Conservation (phyloP, 306 rosid species). For the Rosa chinensis region DNA sequence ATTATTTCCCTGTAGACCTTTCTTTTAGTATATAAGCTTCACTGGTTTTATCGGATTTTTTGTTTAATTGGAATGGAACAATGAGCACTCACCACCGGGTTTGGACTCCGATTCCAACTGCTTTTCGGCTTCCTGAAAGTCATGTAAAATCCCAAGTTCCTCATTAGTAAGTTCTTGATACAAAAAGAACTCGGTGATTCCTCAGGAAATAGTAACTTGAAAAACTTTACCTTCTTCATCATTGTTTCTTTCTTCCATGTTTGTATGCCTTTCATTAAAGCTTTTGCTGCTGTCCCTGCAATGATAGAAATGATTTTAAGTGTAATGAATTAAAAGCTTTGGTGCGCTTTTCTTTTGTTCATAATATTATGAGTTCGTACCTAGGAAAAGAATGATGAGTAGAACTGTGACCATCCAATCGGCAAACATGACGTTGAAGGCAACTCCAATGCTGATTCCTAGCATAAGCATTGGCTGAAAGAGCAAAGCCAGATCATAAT, state of each 20-base stretch:
- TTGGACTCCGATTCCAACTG: constrained; percentile 50
- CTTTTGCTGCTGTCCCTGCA: constrained; percentile 71
- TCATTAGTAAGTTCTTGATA: constrained; percentile 11
- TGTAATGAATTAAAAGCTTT: neutral
- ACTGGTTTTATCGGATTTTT: neutral
- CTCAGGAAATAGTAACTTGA: neutral
- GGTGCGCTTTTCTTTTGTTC: neutral
- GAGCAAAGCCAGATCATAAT: constrained; percentile 70
- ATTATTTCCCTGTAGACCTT: neutral
- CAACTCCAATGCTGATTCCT: constrained; percentile 83
- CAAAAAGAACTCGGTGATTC: constrained; percentile 9
- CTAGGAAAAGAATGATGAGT: constrained; percentile 65
- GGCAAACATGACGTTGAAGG: constrained; percentile 74
- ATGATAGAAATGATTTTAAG: neutral
- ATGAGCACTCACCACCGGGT: constrained; percentile 44
- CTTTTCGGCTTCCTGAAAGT: constrained; percentile 67
- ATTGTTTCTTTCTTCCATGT: constrained; percentile 75
- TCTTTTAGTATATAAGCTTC: neutral
- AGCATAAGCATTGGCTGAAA: constrained; percentile 79
- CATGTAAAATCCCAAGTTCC: constrained; percentile 17
- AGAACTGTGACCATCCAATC: constrained; percentile 89
- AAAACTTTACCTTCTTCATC: constrained; percentile 46
- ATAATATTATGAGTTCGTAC: constrained; percentile 25
- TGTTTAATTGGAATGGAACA: neutral
- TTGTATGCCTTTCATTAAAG: constrained; percentile 62